phyloP scores from a whole-genome alignment of 2,329 filamentous ascomycete species.

The Aspergillus latus region DNA sequence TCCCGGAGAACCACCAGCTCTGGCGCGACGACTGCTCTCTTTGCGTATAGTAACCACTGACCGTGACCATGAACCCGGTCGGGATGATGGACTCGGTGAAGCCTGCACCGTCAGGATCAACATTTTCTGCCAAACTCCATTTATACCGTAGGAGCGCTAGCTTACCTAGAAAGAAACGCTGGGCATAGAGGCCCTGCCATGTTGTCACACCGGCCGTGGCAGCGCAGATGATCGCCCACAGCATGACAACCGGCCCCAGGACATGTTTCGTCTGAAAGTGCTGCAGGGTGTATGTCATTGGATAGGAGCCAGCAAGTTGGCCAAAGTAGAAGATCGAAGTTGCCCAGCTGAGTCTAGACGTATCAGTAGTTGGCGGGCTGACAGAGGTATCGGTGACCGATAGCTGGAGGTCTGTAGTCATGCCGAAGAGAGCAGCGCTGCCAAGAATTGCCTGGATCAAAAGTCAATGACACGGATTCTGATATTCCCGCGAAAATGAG shows the following conservation, averaged over 20 bases:
- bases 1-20: conserved; percentile 65
- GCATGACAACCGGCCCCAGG: conserved; percentile 55
- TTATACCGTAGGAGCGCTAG: background rate
- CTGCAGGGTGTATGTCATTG: conserved; percentile 70
- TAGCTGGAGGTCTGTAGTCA: conserved; percentile 68
- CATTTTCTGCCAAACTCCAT: background rate
- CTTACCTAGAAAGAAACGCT: conserved; percentile 61
- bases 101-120: conserved; percentile 23
- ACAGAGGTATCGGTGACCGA: conserved; percentile 53
- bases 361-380: conserved; percentile 60
- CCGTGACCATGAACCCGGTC: conserved; percentile 65
- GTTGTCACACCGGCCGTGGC: conserved; percentile 65
- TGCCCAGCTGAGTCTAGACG: conserved; percentile 70
- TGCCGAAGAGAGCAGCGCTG: conserved; percentile 70
- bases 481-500: no score
- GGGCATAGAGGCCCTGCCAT: conserved; percentile 63
- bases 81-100: conserved; percentile 66
- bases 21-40: conserved; percentile 64
- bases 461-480: no score
- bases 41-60: conserved; percentile 65
- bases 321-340: conserved; percentile 80
- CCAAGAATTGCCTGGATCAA: conserved; percentile 65
- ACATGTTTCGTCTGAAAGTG: conserved; percentile 65
- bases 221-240: conserved; percentile 69
- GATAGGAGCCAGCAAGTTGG: conserved; percentile 72